Conservation (phyloP, 768 basidiomycete genomes). For the Baorangia bicolor region DNA sequence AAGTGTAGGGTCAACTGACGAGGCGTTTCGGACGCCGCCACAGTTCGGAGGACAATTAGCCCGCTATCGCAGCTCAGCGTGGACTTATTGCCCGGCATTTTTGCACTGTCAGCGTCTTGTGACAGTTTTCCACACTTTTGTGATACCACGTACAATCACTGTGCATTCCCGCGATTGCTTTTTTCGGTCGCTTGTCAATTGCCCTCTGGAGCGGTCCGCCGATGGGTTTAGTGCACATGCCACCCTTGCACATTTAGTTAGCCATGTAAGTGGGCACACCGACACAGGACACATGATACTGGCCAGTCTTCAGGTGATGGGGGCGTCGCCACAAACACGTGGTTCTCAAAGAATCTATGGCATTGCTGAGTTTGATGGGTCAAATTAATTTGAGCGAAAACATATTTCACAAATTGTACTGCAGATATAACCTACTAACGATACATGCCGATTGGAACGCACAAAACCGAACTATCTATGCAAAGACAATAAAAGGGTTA, state of each 20-base stretch:
- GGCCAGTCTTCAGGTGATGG: background rate
- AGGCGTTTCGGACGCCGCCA: background rate
- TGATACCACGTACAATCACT: background rate
- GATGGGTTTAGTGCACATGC: background rate
- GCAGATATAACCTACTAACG: background rate
- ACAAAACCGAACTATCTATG: background rate
- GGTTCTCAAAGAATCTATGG: background rate
- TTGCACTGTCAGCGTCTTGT: conserved; percentile 2
- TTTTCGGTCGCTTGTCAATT: background rate
- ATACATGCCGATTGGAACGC: background rate
- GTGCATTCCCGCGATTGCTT: background rate
- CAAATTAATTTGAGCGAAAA: background rate
- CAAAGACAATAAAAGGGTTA: background rate
- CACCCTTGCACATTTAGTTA: background rate
- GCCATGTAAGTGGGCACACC: background rate
- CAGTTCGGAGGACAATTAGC: background rate
- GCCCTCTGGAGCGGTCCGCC: background rate
- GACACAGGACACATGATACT: conserved; percentile 1
- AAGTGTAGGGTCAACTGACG: background rate
- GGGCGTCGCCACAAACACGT: conserved; percentile 2
- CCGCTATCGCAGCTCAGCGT: background rate
- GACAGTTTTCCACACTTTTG: background rate
- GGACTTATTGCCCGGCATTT: conserved; percentile 2
- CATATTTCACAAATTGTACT: background rate
- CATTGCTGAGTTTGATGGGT: background rate